These are phyloP conservation scores for Telfairia occidentalis DNA, from an alignment of 331 rosid species.

Conservation along the genomic window DNA sequence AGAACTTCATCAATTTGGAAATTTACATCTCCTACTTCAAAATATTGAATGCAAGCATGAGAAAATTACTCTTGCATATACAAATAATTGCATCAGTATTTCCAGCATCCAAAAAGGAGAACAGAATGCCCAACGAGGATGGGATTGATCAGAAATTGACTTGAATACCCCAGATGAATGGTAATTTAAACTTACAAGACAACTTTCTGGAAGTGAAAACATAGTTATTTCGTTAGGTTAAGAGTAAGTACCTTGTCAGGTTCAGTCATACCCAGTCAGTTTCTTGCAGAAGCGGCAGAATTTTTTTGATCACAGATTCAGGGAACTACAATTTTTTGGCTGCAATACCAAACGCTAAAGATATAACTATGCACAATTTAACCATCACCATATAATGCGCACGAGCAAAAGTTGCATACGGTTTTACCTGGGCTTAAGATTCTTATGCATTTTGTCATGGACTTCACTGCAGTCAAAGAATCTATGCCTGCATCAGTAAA, in stretches of 20 bases:
- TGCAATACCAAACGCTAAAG: constrained; percentile 21
- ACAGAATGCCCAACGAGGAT: not conserved
- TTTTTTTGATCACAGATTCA: constrained; percentile 18
- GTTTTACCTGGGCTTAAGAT: constrained; percentile 61
- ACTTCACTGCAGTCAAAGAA: constrained; percentile 33
- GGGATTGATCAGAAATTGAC: not conserved
- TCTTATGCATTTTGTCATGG: constrained; percentile 45
- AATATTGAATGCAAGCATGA: not conserved
- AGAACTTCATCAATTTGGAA: not conserved
- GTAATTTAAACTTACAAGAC: not conserved
- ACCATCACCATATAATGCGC: not conserved
- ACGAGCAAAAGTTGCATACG: not conserved
- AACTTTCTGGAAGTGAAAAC: not conserved
- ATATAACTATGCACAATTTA: not conserved
- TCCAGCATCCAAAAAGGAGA: not conserved
- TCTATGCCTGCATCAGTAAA: constrained; percentile 38
- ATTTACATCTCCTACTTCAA: constrained; percentile 6
- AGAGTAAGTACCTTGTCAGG: not conserved
- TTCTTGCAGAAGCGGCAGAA: not conserved
- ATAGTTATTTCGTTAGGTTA: not conserved
- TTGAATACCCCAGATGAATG: not conserved
- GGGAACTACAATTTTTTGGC: constrained; percentile 30
- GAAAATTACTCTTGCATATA: not conserved
- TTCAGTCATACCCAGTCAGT: not conserved
- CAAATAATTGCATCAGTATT: not conserved